Conservation (phyloP, 306 rosid species). For the Cercis canadensis region DNA sequence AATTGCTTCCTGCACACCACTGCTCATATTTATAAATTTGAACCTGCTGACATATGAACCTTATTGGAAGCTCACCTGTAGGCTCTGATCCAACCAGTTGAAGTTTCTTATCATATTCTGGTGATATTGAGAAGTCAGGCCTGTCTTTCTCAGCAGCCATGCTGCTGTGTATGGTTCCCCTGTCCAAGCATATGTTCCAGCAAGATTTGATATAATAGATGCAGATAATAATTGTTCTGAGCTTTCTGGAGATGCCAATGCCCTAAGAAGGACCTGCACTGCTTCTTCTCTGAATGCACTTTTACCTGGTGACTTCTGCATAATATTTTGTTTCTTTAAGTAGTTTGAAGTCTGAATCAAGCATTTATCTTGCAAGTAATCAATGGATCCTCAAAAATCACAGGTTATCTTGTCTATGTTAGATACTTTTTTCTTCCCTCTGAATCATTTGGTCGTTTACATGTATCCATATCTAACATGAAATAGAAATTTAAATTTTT, state of each 20-base stretch:
- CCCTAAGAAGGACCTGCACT: constrained; percentile 57
- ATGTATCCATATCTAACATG: constrained; percentile 5
- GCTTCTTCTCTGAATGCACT: constrained; percentile 63
- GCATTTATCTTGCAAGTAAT: neutral
- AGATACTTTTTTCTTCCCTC: neutral
- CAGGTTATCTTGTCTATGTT: neutral
- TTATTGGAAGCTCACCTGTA: constrained; percentile 55
- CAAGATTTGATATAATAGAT: constrained; percentile 75
- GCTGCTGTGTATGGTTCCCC: constrained; percentile 83
- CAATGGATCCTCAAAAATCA: constrained; percentile 21
- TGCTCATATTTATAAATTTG: constrained; percentile 17
- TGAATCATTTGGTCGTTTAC: constrained; percentile 14
- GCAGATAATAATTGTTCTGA: constrained; percentile 68
- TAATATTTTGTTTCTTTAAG: constrained; percentile 25
- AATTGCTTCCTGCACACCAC: constrained; percentile 4
- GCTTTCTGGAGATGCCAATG: constrained; percentile 62
- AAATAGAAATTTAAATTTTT: too few species aligned
- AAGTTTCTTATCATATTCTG: constrained; percentile 69
- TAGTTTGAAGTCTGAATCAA: constrained; percentile 10
- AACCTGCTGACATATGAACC: constrained; percentile 22
- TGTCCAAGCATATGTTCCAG: constrained; percentile 75
- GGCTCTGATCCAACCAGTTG: constrained; percentile 65
- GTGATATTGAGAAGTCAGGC: constrained; percentile 60
- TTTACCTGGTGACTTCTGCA: constrained; percentile 60
- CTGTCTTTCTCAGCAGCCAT: constrained; percentile 76